Evolutionary conservation across 192 early-diverging fungal genomes (phyloP), one percentile per base, ranked within the genome.

Genomic region (Mortierella hygrophila): DNA sequence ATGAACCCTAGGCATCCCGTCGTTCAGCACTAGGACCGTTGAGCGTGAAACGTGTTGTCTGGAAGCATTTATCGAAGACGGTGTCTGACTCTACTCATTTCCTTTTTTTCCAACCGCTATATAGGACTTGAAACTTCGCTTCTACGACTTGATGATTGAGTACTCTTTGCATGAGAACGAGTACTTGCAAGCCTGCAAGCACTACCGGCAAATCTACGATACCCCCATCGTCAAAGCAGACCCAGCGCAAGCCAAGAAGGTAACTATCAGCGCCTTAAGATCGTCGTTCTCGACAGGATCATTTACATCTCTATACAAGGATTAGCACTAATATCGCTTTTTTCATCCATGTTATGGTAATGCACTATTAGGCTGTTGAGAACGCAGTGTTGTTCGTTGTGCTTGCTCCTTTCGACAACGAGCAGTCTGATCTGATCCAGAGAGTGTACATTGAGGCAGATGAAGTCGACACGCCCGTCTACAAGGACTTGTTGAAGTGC

Each of bases 141-240:
- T 93, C 92, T 99, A 98, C 88, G 93, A 97, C 77, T 92, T 98
- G 70, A 98, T 99, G 98, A 97, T 99, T 76, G 94, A 97, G 89
- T 94, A 97, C 79, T 96, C 98, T 9, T 81, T 98, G 79, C 97
- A 99, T 81, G 97, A 97, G 89, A 92, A 92, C 60, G 92, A 97
- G 88, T 98, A 95, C 83, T 90, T 99, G 81, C 94, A 96, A 76
- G 96, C 94, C 9, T 97, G 96, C 93, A 97, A 98, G 88, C 95
- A 97, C 88, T 99, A 96, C 89, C 92, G 96, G 68, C 93, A 96
- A 69, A 93, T 99, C 23, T 98, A 98, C 88, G 92, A 97, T 75
- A 98, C 97, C 3, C 92, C 93, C 20, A 68, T 88, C n/a, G 93
- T 98, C 78, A 91, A 95, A 81, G 94, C 94, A 42, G 95, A 97